Evolutionary conservation across 805 yeast genomes (phyloP), one percentile per base, ranked within the genome.

Genomic region (Candida coquimbonensis): DNA sequence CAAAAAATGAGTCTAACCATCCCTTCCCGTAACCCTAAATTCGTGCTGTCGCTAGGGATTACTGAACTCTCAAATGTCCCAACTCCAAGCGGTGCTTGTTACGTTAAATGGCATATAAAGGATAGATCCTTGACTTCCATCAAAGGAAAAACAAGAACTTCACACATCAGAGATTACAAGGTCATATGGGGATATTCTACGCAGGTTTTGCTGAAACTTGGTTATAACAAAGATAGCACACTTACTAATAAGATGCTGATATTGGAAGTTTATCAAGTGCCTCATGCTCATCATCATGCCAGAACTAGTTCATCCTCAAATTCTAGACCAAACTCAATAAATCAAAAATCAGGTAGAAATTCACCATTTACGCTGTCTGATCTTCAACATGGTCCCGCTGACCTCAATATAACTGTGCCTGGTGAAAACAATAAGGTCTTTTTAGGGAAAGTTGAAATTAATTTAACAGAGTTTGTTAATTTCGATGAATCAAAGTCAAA

Each of bases 51-150:
- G 19, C 64, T 87, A 27, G 63, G 73, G 16, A 73, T 89, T 40
- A 74, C 77, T 45, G 95, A 87, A 51, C 67, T 91, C 40, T 74
- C 82, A n/a, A 90, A 90, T 56, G 76, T 91, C 27, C 98, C 98
- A 2, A 89, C 86, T 53, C 71, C 83, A 1, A 68, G 80, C 3
- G 95, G 95, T 0, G 60, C 68, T 34, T 80, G 91, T 53, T 80
- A 63, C 51, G 76, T 88, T 17, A 79, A 81, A 47, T 75, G 90
- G 75, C 70, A 68, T 38, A 66, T 86, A 9, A 70, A 72, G 45
- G 88, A 83, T 4, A 40, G 68, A n/a, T 69, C 45, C 16, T 26
- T 44, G 3, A 11, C 40, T 7, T 13, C 69, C n/a, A 53, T 72
- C 5, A 62, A 70, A 42, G 78, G 79, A 6, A 47, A 48, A 25